Percentiles rank a stretch among this genome's conserved stretches.
Evolutionary conservation across 805 yeast species (phyloP).

Genomic region (Clavispora carvajalis): DNA sequence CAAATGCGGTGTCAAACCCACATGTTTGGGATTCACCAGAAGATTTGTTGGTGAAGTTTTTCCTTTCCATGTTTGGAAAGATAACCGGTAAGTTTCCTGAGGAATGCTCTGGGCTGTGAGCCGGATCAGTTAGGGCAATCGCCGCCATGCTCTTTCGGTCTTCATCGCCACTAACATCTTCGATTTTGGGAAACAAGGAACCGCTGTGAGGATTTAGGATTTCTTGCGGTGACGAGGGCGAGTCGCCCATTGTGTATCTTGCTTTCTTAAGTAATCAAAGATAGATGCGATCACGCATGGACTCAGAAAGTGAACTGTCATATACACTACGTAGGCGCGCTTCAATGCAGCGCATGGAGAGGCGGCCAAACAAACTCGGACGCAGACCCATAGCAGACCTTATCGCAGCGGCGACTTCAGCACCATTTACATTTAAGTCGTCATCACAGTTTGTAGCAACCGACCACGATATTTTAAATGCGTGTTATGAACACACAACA

Average conservation of each 20-base stretch:
- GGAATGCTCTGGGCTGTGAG: not conserved
- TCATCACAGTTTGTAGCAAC: too few relatives aligned
- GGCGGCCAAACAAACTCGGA: too few relatives aligned
- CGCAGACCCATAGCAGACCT: too few relatives aligned
- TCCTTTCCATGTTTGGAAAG: not conserved
- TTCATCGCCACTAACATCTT: not conserved
- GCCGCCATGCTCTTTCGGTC: not conserved
- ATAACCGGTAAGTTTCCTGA: not conserved
- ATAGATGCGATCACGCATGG: not conserved
- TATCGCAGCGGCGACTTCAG: too few relatives aligned
- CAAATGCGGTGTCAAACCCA: not conserved
- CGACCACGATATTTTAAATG: constrained; percentile 6
- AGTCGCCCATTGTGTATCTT: not conserved
- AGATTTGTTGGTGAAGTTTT: too few relatives aligned
- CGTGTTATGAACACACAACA: constrained; percentile 28
- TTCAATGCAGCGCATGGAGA: too few relatives aligned
- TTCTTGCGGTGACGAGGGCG: not conserved
- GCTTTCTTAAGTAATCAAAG: not conserved
- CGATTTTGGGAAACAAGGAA: not conserved
- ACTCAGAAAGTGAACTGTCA: not conserved
- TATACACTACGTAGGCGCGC: not conserved
- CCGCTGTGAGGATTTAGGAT: not conserved
- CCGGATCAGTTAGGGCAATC: not conserved
- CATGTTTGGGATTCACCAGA: not conserved
- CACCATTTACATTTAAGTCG: too few relatives aligned